These are phyloP conservation scores for Xanthoconium purpureum DNA, from an alignment of 768 basidiomycete genomes.

Conservation along the genomic window DNA sequence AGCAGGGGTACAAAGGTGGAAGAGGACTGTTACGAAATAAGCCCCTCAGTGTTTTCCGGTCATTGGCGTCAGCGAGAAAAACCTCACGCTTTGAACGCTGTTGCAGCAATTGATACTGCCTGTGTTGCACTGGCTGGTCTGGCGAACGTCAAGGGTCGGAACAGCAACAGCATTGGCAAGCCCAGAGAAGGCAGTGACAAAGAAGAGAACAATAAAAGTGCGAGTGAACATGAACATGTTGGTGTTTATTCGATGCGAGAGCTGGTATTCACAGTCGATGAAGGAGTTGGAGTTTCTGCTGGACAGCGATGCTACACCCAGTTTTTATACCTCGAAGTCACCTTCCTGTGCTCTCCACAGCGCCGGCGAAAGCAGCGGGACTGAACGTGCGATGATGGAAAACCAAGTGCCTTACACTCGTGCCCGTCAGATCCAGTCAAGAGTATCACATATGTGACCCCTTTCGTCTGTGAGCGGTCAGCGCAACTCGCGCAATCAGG, in stretches of 20 bases:
- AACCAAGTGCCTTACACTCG: background rate
- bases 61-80: background rate
- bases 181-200: conserved; percentile 4
- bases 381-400: background rate
- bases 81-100: background rate
- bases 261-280: background rate
- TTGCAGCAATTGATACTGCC: conserved; percentile 29
- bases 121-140: conserved; percentile 33
- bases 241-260: background rate
- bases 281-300: background rate
- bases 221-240: conserved; percentile 8
- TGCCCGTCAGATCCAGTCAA: background rate
- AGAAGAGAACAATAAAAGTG: conserved; percentile 1
- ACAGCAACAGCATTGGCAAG: background rate
- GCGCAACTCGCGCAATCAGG: background rate
- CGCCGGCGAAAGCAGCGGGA: background rate
- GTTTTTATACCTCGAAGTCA: background rate
- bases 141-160: conserved; percentile 2
- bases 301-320: no score
- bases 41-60: background rate
- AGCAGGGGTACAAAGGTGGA: background rate
- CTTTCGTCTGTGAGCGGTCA: background rate
- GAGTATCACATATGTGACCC: background rate
- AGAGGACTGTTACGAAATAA: background rate
- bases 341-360: background rate